phyloP scores from a whole-genome alignment of 129 eudicot species.

The Arctium minus region DNA sequence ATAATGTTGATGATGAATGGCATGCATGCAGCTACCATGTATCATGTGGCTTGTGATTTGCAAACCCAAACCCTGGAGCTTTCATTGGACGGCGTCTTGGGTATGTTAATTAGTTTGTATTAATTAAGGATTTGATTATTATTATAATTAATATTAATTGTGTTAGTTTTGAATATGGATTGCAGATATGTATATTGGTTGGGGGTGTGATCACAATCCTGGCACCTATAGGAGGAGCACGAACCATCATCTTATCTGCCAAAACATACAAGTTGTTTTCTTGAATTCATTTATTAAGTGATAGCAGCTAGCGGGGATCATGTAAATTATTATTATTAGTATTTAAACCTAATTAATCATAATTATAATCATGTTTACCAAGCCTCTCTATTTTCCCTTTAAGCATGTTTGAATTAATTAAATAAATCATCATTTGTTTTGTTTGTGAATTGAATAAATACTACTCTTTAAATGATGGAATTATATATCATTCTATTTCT shows the following conservation, averaged over 20 bases:
- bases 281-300: background rate
- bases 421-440: background rate
- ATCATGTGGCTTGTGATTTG: conserved; percentile 17
- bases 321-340: background rate
- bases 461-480: no score
- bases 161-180: background rate
- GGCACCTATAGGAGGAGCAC: conserved; percentile 32
- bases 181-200: conserved; percentile 14
- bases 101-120: background rate
- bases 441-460: background rate
- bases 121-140: no score
- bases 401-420: no score
- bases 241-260: conserved; percentile 19
- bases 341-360: background rate
- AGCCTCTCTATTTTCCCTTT: no score
- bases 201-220: conserved; percentile 23
- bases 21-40: conserved; percentile 7
- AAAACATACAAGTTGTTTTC: conserved; percentile 27
- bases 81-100: conserved; percentile 26
- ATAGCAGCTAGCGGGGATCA: background rate
- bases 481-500: no score
- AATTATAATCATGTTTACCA: no score
- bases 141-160: background rate
- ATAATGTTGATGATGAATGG: background rate
- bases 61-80: conserved; percentile 25